These are phyloP conservation scores for Glaciozyma martinii DNA, from an alignment of 768 basidiomycete species.

Conservation along the genomic window DNA sequence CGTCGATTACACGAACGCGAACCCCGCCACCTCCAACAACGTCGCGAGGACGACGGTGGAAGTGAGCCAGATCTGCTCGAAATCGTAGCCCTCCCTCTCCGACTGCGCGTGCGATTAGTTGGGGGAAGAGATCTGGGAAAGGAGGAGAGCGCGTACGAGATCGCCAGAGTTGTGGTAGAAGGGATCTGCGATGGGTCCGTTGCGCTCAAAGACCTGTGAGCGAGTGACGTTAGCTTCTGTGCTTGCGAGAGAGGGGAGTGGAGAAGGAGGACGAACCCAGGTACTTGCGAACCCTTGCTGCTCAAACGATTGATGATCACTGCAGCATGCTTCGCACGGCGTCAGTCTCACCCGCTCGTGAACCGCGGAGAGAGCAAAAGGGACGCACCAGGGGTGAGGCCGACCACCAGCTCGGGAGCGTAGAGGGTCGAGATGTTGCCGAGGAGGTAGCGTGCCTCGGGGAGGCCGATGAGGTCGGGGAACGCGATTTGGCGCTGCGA, in stretches of 20 bases:
- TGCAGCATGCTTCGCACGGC: constrained; percentile 32
- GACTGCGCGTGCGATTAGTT: not conserved
- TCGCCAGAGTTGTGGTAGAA: constrained; percentile 36
- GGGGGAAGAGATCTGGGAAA: not conserved
- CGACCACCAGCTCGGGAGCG: constrained; percentile 36
- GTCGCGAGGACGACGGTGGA: constrained; percentile 33
- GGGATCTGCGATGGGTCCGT: constrained; percentile 33
- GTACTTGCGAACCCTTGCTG: constrained; percentile 21
- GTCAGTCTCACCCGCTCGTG: not conserved
- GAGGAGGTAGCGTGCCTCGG: constrained; percentile 19
- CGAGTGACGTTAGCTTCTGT: not conserved
- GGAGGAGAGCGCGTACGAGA: constrained; percentile 6
- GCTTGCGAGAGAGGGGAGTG: not conserved
- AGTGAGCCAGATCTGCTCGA: constrained; percentile 34
- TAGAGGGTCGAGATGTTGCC: constrained; percentile 34
- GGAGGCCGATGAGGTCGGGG: constrained; percentile 32
- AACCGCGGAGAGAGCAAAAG: not conserved
- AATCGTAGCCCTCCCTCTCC: constrained; percentile 14
- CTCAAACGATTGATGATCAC: constrained; percentile 33
- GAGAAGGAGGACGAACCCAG: constrained; percentile 17
- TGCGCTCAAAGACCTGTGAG: constrained; percentile 32
- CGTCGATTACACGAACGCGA: constrained; percentile 5
- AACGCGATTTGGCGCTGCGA: constrained; percentile 33
- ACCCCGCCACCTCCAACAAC: constrained; percentile 26
- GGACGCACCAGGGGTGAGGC: constrained; percentile 6